A percentile compares a stretch with the other conserved stretches of the same genome.
Conservation (phyloP, 371 early-diverging fungal genomes). For the Mycotypha africana region DNA sequence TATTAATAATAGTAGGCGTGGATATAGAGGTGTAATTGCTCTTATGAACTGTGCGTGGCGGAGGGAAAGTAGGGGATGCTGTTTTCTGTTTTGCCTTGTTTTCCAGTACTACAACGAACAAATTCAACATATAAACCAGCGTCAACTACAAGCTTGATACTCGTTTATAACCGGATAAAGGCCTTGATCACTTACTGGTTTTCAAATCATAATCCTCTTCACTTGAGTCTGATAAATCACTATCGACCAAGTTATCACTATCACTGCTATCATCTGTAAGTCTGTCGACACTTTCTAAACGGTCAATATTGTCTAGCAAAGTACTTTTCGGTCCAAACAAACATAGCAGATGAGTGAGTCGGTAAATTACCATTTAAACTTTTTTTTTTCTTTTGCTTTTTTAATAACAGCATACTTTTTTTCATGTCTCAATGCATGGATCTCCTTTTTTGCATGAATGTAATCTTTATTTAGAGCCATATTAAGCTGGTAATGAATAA, state of each 20-base stretch:
- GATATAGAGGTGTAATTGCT: too few species aligned
- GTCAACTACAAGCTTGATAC: too few species aligned
- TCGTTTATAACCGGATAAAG: too few species aligned
- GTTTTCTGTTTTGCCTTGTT: too few species aligned
- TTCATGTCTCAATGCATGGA: conserved; percentile 21
- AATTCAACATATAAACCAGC: too few species aligned
- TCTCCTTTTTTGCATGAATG: conserved; percentile 20
- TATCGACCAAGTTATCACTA: conserved; percentile 23
- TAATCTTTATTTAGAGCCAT: conserved; percentile 14
- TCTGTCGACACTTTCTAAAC: conserved; percentile 11
- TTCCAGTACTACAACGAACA: too few species aligned
- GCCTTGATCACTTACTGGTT: too few species aligned
- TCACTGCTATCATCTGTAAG: conserved; percentile 27
- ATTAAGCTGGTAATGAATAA: conserved; percentile 5
- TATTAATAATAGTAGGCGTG: conserved; percentile 1
- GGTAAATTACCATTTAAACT: neutral
- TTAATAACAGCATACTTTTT: too few species aligned
- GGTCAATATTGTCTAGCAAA: conserved; percentile 43
- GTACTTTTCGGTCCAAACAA: conserved; percentile 26
- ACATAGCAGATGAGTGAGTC: neutral
- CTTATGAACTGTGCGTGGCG: too few species aligned
- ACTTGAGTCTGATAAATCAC: conserved; percentile 19
- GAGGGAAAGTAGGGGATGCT: too few species aligned
- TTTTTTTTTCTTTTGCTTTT: too few species aligned
- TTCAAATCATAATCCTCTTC: too few species aligned